phyloP scores from a whole-genome alignment of 2,329 filamentous ascomycete species.

The Fusarium sp. region DNA sequence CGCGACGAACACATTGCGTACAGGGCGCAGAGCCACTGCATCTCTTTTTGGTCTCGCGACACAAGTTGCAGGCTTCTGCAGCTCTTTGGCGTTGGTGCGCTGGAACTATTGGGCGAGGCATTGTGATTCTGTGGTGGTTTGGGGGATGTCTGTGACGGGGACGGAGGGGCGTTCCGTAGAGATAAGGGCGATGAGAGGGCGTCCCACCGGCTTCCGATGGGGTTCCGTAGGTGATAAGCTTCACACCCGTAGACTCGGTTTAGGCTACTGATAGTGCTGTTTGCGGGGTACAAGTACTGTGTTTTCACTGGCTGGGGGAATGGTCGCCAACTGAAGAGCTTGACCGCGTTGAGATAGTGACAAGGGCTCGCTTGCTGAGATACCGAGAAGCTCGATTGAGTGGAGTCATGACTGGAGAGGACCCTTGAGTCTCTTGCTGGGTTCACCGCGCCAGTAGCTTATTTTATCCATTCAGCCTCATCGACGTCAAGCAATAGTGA shows the following conservation, averaged over 20 bases:
- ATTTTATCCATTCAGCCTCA: not conserved
- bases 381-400: not conserved
- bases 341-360: not conserved
- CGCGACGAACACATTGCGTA: conserved; percentile 56
- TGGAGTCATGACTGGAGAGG: not conserved
- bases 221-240: conserved; percentile 8
- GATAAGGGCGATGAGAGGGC: not conserved
- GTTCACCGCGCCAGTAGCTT: no score
- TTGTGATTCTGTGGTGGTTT: conserved; percentile 34
- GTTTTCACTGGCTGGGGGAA: not conserved
- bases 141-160: not conserved
- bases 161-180: not conserved
- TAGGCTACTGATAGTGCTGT: not conserved
- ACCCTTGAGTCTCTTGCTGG: not conserved
- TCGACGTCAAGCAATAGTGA: no score
- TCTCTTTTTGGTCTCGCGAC: conserved; percentile 60
- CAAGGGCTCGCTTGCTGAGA: not conserved
- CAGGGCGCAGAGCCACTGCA: conserved; percentile 61
- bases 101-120: conserved; percentile 62
- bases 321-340: not conserved
- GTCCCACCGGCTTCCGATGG: conserved; percentile 1
- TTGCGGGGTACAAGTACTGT: conserved; percentile 13
- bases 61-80: conserved; percentile 58
- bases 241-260: not conserved
- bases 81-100: conserved; percentile 59